Percentiles rank a stretch among this genome's conserved stretches.
Evolutionary conservation across 2,329 filamentous ascomycete species (phyloP).

Genomic region (Penicillium vulpinum): DNA sequence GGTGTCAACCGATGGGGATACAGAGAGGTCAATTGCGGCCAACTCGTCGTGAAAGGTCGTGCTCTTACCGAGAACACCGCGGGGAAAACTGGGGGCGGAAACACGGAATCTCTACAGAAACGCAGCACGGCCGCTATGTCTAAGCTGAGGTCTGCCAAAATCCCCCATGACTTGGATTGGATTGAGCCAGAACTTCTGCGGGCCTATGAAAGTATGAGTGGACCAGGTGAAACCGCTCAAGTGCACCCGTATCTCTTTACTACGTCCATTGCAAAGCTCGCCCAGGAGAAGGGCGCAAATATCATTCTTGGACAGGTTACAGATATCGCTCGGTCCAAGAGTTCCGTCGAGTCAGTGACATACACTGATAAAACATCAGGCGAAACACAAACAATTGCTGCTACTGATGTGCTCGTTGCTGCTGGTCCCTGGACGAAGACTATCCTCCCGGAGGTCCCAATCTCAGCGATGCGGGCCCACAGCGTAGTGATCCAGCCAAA

Average conservation of each 20-base stretch:
- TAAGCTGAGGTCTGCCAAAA: conserved; percentile 56
- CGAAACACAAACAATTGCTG: conserved; percentile 52
- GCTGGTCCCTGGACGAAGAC: conserved; percentile 63
- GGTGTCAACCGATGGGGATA: conserved; percentile 86
- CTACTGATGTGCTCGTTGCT: conserved; percentile 61
- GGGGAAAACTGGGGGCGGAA: conserved; percentile 31
- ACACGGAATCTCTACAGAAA: conserved; percentile 58
- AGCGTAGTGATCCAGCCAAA: conserved; percentile 62
- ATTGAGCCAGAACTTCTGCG: conserved; percentile 66
- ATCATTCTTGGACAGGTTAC: conserved; percentile 70
- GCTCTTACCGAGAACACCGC: conserved; percentile 36
- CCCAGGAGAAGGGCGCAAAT: conserved; percentile 66
- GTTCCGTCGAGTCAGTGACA: conserved; percentile 62
- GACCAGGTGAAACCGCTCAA: conserved; percentile 78
- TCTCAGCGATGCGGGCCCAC: conserved; percentile 62
- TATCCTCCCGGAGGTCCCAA: conserved; percentile 57
- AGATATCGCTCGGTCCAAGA: conserved; percentile 58
- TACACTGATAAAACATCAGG: conserved; percentile 58
- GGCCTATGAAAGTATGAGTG: conserved; percentile 81
- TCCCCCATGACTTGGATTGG: conserved; percentile 84
- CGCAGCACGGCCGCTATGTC: conserved; percentile 53
- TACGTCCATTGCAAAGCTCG: conserved; percentile 74
- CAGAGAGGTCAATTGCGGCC: conserved; percentile 72
- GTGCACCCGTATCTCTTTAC: conserved; percentile 94
- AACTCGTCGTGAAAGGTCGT: conserved; percentile 56